Percentiles rank a stretch among this genome's conserved stretches.
Conservation (phyloP, 2,329 filamentous ascomycete species). For the Alternaria dauci region DNA sequence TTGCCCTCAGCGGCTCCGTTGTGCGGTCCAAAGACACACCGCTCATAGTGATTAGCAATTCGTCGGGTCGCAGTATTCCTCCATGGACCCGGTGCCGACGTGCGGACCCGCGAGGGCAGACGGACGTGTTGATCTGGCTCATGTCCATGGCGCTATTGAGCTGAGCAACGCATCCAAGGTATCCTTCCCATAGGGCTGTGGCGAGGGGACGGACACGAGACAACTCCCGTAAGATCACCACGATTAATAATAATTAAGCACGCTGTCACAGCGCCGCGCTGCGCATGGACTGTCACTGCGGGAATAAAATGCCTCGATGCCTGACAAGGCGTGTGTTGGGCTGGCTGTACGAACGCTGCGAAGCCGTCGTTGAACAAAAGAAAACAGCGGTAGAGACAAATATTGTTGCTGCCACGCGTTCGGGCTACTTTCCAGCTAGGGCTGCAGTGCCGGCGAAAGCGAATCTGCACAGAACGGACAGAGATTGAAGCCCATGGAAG, state of each 20-base stretch:
- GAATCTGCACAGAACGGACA: slow-evolving; percentile 6
- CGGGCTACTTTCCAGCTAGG: slow-evolving; percentile 3
- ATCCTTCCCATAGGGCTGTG: neutral
- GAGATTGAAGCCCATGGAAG: slow-evolving; percentile 10
- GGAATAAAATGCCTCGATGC: slow-evolving; percentile 30
- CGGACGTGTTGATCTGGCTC: slow-evolving; percentile 10
- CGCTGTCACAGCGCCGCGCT: slow-evolving; percentile 16
- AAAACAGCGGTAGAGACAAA: neutral
- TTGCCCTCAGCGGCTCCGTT: slow-evolving; percentile 8
- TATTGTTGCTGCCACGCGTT: neutral
- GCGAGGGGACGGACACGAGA: slow-evolving; percentile 14
- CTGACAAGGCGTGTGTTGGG: slow-evolving; percentile 6
- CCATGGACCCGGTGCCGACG: slow-evolving; percentile 16
- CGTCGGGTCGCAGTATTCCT: slow-evolving; percentile 1
- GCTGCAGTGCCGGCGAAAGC: slow-evolving; percentile 8
- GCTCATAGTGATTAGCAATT: slow-evolving; percentile 9
- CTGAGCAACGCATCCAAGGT: slow-evolving; percentile 5
- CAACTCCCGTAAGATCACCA: slow-evolving; percentile 18
- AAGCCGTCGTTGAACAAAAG: slow-evolving; percentile 4
- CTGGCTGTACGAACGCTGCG: neutral
- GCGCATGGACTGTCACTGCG: slow-evolving; percentile 23
- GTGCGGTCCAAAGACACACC: slow-evolving; percentile 15
- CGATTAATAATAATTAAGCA: slow-evolving; percentile 29
- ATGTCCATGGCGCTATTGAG: slow-evolving; percentile 13
- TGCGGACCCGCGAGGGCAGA: slow-evolving; percentile 16